Base-by-base conservation (phyloP, 2,329 filamentous ascomycete genomes). In the Acephala macrosclerotiorum region DNA sequence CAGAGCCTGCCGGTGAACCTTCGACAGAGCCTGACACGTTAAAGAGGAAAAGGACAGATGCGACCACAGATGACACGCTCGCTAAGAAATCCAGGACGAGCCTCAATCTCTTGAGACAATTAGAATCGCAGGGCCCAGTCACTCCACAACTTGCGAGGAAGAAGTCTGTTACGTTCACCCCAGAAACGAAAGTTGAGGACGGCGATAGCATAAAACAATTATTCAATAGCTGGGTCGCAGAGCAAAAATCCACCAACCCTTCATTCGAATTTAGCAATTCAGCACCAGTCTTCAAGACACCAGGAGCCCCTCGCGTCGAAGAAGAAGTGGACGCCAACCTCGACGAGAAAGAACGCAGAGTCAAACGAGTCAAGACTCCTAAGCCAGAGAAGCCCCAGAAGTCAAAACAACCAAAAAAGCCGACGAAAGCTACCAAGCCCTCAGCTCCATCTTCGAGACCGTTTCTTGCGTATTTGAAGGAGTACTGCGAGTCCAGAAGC, bases 401-500 rank as follows among this genome's bases (percentile, higher is more conserved):
- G 42, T 49, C 56, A 26, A 66, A 68, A 63, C 62, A 67, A 53
- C 53, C 62, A 26, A 68, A 63, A 25, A 66, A 66, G 61, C 65
- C 40, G 25, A 62, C 64, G 22, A 75, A 73, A 60, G 59, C 64
- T 49, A 49, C 63, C 5, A 70, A 65, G 33, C 68, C 68, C 59
- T 36, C 49, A 11, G 45, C 60, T 4, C 35, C 58, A 29, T 74
- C 78, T 59, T 79, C 89, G 63, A 84, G 87, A 56, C 85, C 89
- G 16, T 90, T 93, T 65, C 83, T 96, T 18, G 84, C 87, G 61
- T 97, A 97, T 77, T 85, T 97, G 53, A 84, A 84, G 56, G 88
- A 90, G 75, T 97, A 94, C 84, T 84, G 92, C 79, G 85, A 85
- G 63, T 85, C 89, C 67, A 89, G 89, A 65, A 82, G 85, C 11